Evolutionary conservation across 2,329 filamentous ascomycete species (phyloP), one percentile per base, ranked within the genome.

Genomic region (Sclerotinia glacialis): DNA sequence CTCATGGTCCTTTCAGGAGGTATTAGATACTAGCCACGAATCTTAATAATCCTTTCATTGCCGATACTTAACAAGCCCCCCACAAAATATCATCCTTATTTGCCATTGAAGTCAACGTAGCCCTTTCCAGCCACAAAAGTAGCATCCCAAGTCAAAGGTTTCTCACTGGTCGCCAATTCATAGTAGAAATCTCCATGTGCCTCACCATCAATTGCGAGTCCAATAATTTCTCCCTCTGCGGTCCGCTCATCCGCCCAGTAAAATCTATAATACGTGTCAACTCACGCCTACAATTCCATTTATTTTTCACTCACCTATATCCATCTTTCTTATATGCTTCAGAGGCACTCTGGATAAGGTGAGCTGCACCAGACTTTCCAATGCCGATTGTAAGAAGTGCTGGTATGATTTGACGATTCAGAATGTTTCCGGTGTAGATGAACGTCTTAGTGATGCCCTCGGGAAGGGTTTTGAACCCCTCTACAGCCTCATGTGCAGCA

Each of bases 221-320:
- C 73, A 5, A 69, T 70, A 0, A 75, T 72, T 1, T 71, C 62
- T 0, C 82, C 82, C 60, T 82, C 77, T 0, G 74, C 66, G 14
- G 78, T 78, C 14, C 82, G 76, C 70, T 85, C 80, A 61, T 85
- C 82, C 4, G 75, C 80, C 65, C 81, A 85, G 69, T 84, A 83
- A 70, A 85, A 85, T 50, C 82, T 71, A 53, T 46, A 31, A 26
- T 52, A 40, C 37, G 11, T 58, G 46, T 65, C n/a, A 54, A 37
- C 28, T 14, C 6, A 28, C 21, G 56, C 47, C 42, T 31, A 53
- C 21, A 61, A 26, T 47, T 28, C 18, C 37, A 5, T 55, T 40
- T 26, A 11, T 16, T 47, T 21, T 40, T 21, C 8, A 74, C 59
- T 69, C 75, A 78, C 77, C 78, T 70, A 69, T 77, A 52, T 26